Evolutionary conservation across 139 green algal species (phyloP).

Genomic region (Asterochloris sp.): DNA sequence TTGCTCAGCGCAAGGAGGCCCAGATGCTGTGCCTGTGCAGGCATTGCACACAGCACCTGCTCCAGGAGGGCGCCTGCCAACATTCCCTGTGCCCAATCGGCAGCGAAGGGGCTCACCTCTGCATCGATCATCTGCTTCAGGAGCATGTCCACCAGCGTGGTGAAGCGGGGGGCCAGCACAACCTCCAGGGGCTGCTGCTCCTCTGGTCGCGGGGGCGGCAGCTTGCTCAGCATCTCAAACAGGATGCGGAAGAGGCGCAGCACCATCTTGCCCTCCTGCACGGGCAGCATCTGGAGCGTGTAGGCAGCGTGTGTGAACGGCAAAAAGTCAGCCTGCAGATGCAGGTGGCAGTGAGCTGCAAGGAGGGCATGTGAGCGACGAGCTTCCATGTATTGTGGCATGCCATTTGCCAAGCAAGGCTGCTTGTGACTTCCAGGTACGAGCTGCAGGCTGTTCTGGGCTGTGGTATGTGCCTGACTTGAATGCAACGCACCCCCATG

Average conservation of each 20-base stretch:
- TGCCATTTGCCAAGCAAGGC: too few relatives aligned
- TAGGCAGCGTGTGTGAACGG: neutral
- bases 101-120: constrained; percentile 1
- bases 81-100: too few relatives aligned
- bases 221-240: constrained; percentile 45
- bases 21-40: too few relatives aligned
- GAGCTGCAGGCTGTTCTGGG: too few relatives aligned
- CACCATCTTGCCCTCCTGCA: constrained; percentile 42
- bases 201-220: neutral
- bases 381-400: too few relatives aligned
- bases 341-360: too few relatives aligned
- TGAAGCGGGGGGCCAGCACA: constrained; percentile 42
- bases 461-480: too few relatives aligned
- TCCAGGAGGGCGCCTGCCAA: neutral
- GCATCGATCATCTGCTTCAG: constrained; percentile 27
- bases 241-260: constrained; percentile 61
- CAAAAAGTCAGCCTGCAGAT: too few relatives aligned
- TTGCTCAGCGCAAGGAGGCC: too few relatives aligned
- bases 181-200: constrained; percentile 12
- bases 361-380: too few relatives aligned
- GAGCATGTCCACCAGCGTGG: constrained; percentile 34
- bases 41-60: neutral
- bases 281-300: constrained; percentile 1
- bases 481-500: too few relatives aligned
- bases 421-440: too few relatives aligned